Conservation (phyloP, 495 filamentous ascomycete species). For the Penicillium coprophilum region DNA sequence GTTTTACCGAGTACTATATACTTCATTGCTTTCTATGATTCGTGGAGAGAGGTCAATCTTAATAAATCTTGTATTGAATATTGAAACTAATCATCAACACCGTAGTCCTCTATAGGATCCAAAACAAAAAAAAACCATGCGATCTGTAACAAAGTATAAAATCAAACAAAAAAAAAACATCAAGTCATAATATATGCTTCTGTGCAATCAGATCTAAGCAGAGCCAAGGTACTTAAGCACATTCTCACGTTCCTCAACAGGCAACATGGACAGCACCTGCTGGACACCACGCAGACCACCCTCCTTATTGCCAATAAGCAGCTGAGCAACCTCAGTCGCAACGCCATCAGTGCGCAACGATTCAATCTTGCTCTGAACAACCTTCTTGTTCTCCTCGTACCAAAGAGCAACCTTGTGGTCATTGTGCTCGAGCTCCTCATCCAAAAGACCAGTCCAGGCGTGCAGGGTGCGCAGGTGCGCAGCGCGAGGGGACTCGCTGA, state of each 20-base stretch:
- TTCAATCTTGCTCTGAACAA: conserved; percentile 76
- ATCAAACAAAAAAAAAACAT: conserved; percentile 2
- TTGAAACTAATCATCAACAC: not conserved
- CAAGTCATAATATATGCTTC: conserved; percentile 9
- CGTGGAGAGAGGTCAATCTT: not conserved
- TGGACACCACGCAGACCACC: conserved; percentile 84
- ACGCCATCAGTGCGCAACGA: conserved; percentile 72
- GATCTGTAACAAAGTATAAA: not conserved
- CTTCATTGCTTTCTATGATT: not conserved
- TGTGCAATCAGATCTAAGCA: conserved; percentile 25
- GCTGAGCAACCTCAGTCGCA: conserved; percentile 70
- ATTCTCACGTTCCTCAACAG: conserved; percentile 82
- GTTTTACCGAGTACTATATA: not conserved
- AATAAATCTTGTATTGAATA: not conserved
- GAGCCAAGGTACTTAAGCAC: conserved; percentile 68
- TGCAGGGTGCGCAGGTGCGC: conserved; percentile 66
- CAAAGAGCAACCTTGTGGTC: conserved; percentile 86
- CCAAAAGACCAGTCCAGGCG: conserved; percentile 72
- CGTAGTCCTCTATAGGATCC: conserved; percentile 2
- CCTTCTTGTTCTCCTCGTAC: conserved; percentile 95
- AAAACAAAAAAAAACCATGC: conserved; percentile 8
- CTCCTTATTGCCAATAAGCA: conserved; percentile 72
- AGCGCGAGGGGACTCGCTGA: conserved; percentile 51
- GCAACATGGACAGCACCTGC: conserved; percentile 79
- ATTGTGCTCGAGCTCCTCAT: conserved; percentile 64